Percentiles rank a stretch among this genome's conserved stretches.
Conservation (phyloP, 2,329 filamentous ascomycete species). For the Colletotrichum gigasporum region DNA sequence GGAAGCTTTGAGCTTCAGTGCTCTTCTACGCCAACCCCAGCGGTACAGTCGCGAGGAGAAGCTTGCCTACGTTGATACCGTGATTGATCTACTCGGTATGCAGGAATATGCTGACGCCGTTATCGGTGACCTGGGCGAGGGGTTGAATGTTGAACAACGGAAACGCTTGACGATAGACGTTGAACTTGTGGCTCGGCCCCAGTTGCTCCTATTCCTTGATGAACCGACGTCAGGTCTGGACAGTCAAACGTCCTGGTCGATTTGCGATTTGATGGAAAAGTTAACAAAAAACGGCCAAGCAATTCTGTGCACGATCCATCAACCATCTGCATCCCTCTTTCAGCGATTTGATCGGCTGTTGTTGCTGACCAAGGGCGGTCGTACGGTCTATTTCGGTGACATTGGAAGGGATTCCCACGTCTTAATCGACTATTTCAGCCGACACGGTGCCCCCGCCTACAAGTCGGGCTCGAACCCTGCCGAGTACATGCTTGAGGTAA, state of each 20-base stretch:
- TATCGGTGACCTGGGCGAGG: conserved; percentile 73
- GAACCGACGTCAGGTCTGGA: conserved; percentile 82
- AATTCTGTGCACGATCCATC: conserved; percentile 41
- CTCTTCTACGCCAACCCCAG: conserved; percentile 72
- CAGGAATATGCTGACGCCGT: conserved; percentile 76
- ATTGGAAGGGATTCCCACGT: conserved; percentile 58
- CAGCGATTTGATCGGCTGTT: conserved; percentile 31
- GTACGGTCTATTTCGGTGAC: conserved; percentile 63
- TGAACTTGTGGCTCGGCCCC: conserved; percentile 79
- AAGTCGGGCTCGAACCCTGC: conserved; percentile 60
- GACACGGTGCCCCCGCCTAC: conserved; percentile 57
- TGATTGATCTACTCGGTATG: conserved; percentile 46
- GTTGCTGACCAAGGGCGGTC: conserved; percentile 31
- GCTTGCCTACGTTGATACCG: conserved; percentile 39
- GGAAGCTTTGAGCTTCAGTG: conserved; percentile 73
- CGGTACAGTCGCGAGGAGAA: conserved; percentile 52
- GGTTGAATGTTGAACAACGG: conserved; percentile 52
- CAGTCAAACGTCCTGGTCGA: conserved; percentile 79
- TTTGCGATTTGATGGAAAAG: conserved; percentile 75
- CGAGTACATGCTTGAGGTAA: conserved; percentile 53
- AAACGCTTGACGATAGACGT: conserved; percentile 78
- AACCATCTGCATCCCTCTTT: conserved; percentile 31
- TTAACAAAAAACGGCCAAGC: conserved; percentile 60
- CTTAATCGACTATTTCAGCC: conserved; percentile 61
- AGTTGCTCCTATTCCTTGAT: conserved; percentile 78